Base-by-base conservation (phyloP, 2,329 filamentous ascomycete species). In the Beauveria australis region DNA sequence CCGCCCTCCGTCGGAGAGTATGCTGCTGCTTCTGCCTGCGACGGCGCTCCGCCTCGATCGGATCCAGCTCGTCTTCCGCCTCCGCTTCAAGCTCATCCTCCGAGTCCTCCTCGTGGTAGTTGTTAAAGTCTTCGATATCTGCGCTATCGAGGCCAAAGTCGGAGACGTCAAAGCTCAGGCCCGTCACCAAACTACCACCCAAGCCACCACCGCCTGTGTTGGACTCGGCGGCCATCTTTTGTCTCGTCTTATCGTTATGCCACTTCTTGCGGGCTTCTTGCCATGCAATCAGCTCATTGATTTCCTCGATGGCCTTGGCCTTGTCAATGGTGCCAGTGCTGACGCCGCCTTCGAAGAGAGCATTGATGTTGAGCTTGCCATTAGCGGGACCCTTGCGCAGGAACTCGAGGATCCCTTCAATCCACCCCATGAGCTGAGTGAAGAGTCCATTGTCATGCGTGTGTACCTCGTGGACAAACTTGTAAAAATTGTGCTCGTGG, bases 381-480 rank as follows among this genome's bases (percentile, higher is more conserved):
- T 91, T 91, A 66, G 81, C 83, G 1, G 92, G 94, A 0, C 94
- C 94, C 65, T 92, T 87, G 51, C 93, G 86, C 37, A 99, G 78
- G 75, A 97, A 99, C 64, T 94, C 90, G 6, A 99, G 83, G 62
- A 99, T 97, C 41, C 89, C 89, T 76, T 99, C 94, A 51, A 97
- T 87, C 94, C 94, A 97, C 28, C 87, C 87, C 94, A 99, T 99
- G 56, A 99, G 82, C 68, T 95, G 90, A 41, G 92, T 92, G 68
- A 99, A 99, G 1, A 99, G 83, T 0, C 94, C 94, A 64, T 99
- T 96, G 72, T 99, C 94, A 69, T 99, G 93, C 7, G 90, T 87
- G 71, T 99, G 94, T 1, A 99, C 93, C 75, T 99, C 94, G 73
- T 99, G 94, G 3, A 99, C 89, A 72, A 99, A 99, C 73, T 96